Evolutionary conservation across 768 basidiomycete genomes (phyloP), one percentile per base, ranked within the genome.

Genomic region (Hericium coralloides): DNA sequence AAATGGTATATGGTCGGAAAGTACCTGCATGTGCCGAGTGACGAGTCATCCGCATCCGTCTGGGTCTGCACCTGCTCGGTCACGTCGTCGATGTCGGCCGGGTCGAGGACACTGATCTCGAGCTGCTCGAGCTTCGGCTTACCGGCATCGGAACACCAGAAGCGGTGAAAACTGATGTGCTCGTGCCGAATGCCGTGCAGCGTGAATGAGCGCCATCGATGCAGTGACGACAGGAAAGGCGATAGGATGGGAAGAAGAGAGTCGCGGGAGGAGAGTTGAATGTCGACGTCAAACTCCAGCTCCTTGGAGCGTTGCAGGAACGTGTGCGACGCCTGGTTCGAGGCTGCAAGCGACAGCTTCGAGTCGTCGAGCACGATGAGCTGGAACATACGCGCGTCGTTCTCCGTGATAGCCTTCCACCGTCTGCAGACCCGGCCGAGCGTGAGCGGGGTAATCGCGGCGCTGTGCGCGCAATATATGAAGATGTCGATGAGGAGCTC

Each of bases 401-500:
- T 68, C 62, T 77, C 65, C 38, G 79, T 74, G 45, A 87, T 69
- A 39, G 74, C 69, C 58, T 73, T 74, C 87, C 88, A 91, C 59
- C 74, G 72, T 22, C 66, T 73, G 55, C 82, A 88, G 25, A 89
- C 84, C 18, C 67, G 62, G 25, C 74, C 73, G 39, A 89, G 67
- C 17, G 64, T 68, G 53, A 86, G 67, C 4, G 81, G 81, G 0
- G 75, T 71, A 25, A 79, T 69, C 8, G 79, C 69, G 25, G 62
- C 59, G 37, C 64, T 65, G 15, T 58, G 60, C 15, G 59, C 75
- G 43, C 71, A 73, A 3, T 67, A 59, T 8, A 61, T 66, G 68
- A 89, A 88, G 49, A 86, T 79, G 56, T 85, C 79, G 59, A 80
- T 73, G 25, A 88, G 74, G 12, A 89, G 66, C 57, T 89, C 87